phyloP scores from a whole-genome alignment of 176 grass and related monocot genomes.

The Panicum miliaceum region DNA sequence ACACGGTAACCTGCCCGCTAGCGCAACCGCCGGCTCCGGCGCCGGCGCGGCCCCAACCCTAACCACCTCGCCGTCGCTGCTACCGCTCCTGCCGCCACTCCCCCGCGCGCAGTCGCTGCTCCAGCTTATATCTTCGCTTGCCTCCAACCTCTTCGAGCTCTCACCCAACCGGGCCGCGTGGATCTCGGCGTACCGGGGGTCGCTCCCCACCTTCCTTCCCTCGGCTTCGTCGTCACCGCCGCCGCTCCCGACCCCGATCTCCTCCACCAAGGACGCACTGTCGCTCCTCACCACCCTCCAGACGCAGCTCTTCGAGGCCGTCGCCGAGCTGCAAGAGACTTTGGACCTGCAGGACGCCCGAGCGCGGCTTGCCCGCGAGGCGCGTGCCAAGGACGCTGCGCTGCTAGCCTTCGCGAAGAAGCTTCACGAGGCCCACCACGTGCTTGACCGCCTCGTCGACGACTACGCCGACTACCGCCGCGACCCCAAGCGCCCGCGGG shows the following conservation, averaged over 20 bases:
- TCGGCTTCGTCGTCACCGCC: slow-evolving; percentile 45
- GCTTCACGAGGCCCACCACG: slow-evolving; percentile 83
- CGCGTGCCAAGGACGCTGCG: slow-evolving; percentile 65
- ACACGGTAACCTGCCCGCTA: slow-evolving; percentile 36
- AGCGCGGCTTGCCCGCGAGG: slow-evolving; percentile 58
- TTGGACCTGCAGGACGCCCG: slow-evolving; percentile 87
- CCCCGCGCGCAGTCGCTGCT: slow-evolving; percentile 89
- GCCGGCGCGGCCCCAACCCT: slow-evolving; percentile 54
- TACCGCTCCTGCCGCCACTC: slow-evolving; percentile 86
- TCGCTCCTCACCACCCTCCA: slow-evolving; percentile 76
- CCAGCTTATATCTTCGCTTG: slow-evolving; percentile 70
- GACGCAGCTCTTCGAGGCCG: slow-evolving; percentile 86
- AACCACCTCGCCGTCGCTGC: slow-evolving; percentile 72
- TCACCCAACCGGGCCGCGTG: slow-evolving; percentile 78
- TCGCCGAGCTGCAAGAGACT: slow-evolving; percentile 84
- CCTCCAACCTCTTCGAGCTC: slow-evolving; percentile 85
- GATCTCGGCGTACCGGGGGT: slow-evolving; percentile 80
- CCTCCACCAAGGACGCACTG: slow-evolving; percentile 75
- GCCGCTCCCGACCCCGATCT: slow-evolving; percentile 31
- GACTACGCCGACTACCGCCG: slow-evolving; percentile 88
- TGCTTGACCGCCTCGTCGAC: slow-evolving; percentile 91
- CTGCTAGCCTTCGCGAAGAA: slow-evolving; percentile 86
- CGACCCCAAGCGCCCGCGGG: slow-evolving; percentile 60
- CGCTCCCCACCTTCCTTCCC: slow-evolving; percentile 70
- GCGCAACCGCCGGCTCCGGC: slow-evolving; percentile 1